These are phyloP conservation scores for Chlorella sp. DNA, from an alignment of 139 green algal species.

Conservation along the genomic window DNA sequence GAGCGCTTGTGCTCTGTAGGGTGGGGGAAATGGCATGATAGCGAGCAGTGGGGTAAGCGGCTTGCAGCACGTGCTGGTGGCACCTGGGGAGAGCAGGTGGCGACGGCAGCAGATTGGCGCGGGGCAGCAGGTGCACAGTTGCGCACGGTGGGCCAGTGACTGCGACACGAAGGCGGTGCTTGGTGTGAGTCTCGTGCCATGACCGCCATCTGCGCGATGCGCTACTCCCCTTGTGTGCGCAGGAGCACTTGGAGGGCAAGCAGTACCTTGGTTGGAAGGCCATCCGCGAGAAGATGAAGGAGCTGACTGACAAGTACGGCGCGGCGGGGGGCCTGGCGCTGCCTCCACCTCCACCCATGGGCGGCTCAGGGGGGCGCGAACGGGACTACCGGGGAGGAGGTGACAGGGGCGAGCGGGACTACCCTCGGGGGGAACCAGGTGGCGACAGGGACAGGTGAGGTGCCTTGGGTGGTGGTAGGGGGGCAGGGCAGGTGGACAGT, in stretches of 20 bases:
- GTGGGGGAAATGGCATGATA: no score
- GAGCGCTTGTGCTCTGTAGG: not conserved
- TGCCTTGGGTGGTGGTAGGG: not conserved
- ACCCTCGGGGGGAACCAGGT: no score
- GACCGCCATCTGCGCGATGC: no score
- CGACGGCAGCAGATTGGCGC: no score
- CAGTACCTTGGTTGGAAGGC: slow-evolving; percentile 86
- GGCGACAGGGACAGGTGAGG: not conserved
- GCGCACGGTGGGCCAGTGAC: no score
- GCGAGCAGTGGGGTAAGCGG: no score
- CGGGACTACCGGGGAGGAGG: not conserved
- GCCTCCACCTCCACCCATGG: no score
- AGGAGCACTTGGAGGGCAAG: slow-evolving; percentile 82
- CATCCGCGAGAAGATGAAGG: slow-evolving; percentile 63
- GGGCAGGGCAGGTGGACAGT: not conserved
- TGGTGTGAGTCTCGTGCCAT: no score
- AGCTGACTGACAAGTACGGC: slow-evolving; percentile 43
- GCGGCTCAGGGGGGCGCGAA: not conserved
- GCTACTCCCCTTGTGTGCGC: slow-evolving; percentile 6
- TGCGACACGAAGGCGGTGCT: no score
- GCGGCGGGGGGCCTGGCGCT: not conserved
- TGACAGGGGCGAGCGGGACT: not conserved
- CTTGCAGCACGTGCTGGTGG: no score
- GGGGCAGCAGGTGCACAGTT: no score
- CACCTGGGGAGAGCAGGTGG: no score